A percentile compares a stretch with the other conserved stretches of the same genome.
These are phyloP conservation scores for Hirschioporus abietinus DNA, from an alignment of 768 basidiomycete genomes.

Conservation along the genomic window DNA sequence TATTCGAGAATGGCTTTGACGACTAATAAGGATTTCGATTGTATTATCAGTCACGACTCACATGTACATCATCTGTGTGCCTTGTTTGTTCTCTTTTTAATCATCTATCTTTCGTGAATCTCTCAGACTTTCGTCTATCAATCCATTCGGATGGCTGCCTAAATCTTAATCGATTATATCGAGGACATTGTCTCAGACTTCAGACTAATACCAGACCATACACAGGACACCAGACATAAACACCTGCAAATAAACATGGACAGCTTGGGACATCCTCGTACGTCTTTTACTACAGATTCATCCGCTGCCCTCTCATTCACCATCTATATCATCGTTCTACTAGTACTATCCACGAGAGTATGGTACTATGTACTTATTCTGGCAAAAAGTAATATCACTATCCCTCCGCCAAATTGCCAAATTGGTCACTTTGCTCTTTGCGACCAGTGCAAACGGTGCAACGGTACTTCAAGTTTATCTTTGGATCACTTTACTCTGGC, in stretches of 20 bases:
- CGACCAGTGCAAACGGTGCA: not conserved
- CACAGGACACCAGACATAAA: not conserved
- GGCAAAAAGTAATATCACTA: too few relatives aligned
- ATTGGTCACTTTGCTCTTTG: not conserved
- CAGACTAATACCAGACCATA: not conserved
- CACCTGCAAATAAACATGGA: not conserved
- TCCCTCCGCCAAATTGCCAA: not conserved
- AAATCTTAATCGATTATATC: not conserved
- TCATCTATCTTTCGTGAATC: not conserved
- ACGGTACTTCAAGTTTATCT: not conserved
- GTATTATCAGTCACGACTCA: not conserved
- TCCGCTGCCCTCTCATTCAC: too few relatives aligned
- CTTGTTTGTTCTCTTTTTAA: not conserved
- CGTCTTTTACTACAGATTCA: too few relatives aligned
- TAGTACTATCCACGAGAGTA: too few relatives aligned
- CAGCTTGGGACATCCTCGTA: not conserved
- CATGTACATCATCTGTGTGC: not conserved
- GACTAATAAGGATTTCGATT: conserved; percentile 24
- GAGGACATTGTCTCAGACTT: not conserved
- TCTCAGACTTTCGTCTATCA: not conserved
- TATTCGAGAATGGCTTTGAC: conserved; percentile 73
- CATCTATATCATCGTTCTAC: too few relatives aligned
- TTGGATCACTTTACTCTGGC: not conserved
- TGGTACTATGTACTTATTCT: too few relatives aligned
- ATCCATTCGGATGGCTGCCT: not conserved